Conservation (phyloP, 2,329 filamentous ascomycete genomes). For the Nothopassalora personata region DNA sequence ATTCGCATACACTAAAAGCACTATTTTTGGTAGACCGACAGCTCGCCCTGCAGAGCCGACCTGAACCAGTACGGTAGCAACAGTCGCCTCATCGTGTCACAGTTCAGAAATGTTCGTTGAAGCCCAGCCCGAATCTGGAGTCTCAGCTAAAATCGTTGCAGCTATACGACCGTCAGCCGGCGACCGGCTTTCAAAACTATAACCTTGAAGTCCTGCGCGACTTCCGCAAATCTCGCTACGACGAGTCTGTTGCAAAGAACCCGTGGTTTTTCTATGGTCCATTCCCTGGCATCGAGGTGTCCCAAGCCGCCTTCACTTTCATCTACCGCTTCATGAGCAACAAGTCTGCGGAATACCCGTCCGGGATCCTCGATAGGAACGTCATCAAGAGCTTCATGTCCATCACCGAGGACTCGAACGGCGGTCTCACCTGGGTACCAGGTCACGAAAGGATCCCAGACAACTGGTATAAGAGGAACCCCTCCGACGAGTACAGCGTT, state of each 20-base stretch:
- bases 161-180: slow-evolving; percentile 25
- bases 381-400: slow-evolving; percentile 39
- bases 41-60: slow-evolving; percentile 31
- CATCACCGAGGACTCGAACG: slow-evolving; percentile 30
- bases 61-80: slow-evolving; percentile 27
- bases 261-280: slow-evolving; percentile 29
- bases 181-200: slow-evolving; percentile 24
- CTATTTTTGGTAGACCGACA: slow-evolving; percentile 29
- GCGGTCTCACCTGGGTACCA: slow-evolving; percentile 28
- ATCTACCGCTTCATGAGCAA: slow-evolving; percentile 39
- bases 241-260: slow-evolving; percentile 27
- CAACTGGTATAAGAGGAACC: slow-evolving; percentile 34
- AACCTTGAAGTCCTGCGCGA: slow-evolving; percentile 27
- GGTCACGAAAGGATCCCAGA: slow-evolving; percentile 41
- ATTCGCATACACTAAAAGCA: not conserved
- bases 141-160: too few species aligned
- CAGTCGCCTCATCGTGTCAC: slow-evolving; percentile 14
- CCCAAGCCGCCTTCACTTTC: slow-evolving; percentile 31
- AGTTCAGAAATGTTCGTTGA: slow-evolving; percentile 10
- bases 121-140: too few species aligned
- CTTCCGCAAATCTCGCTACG: slow-evolving; percentile 14
- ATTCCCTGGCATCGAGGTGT: slow-evolving; percentile 28
- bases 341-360: slow-evolving; percentile 36
- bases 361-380: slow-evolving; percentile 34
- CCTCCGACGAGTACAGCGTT: slow-evolving; percentile 29